phyloP scores from a whole-genome alignment of 2,329 filamentous ascomycete species.

The Alternaria arbusti region DNA sequence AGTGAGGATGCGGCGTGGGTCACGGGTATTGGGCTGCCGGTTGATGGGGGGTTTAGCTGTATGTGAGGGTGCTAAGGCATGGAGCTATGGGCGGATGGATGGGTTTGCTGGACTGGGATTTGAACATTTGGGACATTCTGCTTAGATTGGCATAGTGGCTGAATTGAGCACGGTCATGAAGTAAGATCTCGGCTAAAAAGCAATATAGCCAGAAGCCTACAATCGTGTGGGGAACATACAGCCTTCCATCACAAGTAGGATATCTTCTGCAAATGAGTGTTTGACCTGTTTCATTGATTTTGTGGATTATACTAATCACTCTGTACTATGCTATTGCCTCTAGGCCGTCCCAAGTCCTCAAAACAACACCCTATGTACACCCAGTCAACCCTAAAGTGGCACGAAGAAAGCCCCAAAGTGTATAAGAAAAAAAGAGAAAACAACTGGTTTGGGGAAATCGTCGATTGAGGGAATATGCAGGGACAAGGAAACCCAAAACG shows the following conservation, averaged over 20 bases:
- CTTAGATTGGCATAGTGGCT: not conserved
- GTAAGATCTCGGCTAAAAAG: no score
- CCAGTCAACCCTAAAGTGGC: not conserved
- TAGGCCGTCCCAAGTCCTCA: not conserved
- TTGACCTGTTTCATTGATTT: constrained; percentile 3
- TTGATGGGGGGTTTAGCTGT: constrained; percentile 55
- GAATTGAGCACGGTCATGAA: no score
- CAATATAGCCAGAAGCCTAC: no score
- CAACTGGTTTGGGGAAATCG: not conserved
- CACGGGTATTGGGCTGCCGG: constrained; percentile 53
- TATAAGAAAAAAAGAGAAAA: not conserved
- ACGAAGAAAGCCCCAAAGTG: not conserved
- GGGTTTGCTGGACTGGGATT: not conserved
- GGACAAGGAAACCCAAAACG: constrained; percentile 3
- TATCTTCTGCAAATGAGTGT: not conserved
- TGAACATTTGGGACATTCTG: not conserved
- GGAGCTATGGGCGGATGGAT: no score
- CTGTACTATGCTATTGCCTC: not conserved
- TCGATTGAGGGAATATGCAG: not conserved
- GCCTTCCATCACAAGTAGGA: not conserved
- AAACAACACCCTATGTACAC: not conserved
- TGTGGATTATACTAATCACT: not conserved
- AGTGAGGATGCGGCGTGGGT: constrained; percentile 57
- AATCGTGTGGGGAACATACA: not conserved
- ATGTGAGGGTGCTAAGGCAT: constrained; percentile 12